Conservation (phyloP, 2,329 filamentous ascomycete species). For the Fusarium temperatum region DNA sequence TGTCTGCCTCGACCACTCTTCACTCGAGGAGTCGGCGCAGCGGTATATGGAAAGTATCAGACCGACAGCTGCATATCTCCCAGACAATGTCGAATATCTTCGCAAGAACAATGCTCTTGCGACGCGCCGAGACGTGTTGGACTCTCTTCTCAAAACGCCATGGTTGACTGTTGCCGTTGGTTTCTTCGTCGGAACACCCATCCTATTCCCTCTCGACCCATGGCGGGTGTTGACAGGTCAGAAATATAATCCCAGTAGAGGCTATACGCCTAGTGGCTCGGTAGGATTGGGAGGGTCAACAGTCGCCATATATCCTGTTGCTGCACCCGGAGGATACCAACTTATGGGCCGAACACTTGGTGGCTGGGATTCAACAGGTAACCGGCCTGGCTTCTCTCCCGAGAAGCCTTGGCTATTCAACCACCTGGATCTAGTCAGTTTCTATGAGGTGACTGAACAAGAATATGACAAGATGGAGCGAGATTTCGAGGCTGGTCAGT, state of each 20-base stretch:
- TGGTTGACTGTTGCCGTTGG: slow-evolving; percentile 46
- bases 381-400: slow-evolving; percentile 44
- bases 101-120: background rate
- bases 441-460: slow-evolving; percentile 46
- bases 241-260: background rate
- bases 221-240: slow-evolving; percentile 44
- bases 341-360: slow-evolving; percentile 46
- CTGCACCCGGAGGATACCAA: slow-evolving; percentile 52
- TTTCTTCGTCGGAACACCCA: slow-evolving; percentile 50
- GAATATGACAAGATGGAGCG: slow-evolving; percentile 44
- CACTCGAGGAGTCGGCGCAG: background rate
- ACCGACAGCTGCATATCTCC: background rate
- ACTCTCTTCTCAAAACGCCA: slow-evolving; percentile 44
- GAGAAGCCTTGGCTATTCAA: slow-evolving; percentile 26
- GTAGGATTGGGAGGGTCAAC: slow-evolving; percentile 34
- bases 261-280: background rate
- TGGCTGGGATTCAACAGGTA: slow-evolving; percentile 48
- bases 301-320: slow-evolving; percentile 50
- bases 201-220: slow-evolving; percentile 43
- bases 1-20: background rate
- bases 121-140: slow-evolving; percentile 45
- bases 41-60: background rate
- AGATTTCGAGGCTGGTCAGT: slow-evolving; percentile 45
- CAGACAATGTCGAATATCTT: background rate
- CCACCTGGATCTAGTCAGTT: slow-evolving; percentile 22